phyloP scores from a whole-genome alignment of 108 stramenopile species.

The Cyclotella kingstonii region DNA sequence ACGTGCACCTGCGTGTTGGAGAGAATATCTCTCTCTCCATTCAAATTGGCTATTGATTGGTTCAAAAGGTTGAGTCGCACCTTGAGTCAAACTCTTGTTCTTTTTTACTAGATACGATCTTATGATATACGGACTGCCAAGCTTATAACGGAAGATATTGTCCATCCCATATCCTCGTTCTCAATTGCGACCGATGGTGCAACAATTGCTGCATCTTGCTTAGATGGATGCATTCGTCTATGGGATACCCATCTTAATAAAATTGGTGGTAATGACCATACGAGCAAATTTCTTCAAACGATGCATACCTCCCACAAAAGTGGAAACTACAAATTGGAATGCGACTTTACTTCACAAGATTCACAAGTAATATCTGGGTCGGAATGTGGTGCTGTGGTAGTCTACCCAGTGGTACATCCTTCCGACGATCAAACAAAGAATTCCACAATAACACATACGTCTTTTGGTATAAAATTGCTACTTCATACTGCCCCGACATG shows the following conservation, averaged over 20 bases:
- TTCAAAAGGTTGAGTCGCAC: too few species aligned
- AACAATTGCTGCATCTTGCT: slow-evolving; percentile 64
- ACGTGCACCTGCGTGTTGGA: not conserved
- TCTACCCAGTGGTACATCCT: slow-evolving; percentile 44
- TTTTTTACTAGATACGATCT: slow-evolving; percentile 34
- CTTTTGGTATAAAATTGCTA: slow-evolving; percentile 9
- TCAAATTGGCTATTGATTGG: not conserved
- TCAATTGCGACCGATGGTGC: slow-evolving; percentile 53
- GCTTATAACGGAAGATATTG: slow-evolving; percentile 52
- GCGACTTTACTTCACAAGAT: slow-evolving; percentile 71
- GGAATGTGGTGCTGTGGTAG: slow-evolving; percentile 68
- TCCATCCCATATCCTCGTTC: slow-evolving; percentile 63
- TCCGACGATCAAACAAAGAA: not conserved
- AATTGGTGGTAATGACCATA: slow-evolving; percentile 48
- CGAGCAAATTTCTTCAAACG: slow-evolving; percentile 27
- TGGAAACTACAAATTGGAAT: slow-evolving; percentile 63
- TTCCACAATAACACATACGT: not conserved
- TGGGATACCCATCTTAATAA: slow-evolving; percentile 29
- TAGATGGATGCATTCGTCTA: slow-evolving; percentile 77
- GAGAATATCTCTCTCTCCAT: not conserved
- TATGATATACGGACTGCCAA: slow-evolving; percentile 72
- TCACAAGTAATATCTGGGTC: slow-evolving; percentile 56
- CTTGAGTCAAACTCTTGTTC: too few species aligned
- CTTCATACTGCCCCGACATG: slow-evolving; percentile 49
- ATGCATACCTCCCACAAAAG: slow-evolving; percentile 45